phyloP scores from a whole-genome alignment of 495 filamentous ascomycete species.

The Talaromyces nanjingensis region DNA sequence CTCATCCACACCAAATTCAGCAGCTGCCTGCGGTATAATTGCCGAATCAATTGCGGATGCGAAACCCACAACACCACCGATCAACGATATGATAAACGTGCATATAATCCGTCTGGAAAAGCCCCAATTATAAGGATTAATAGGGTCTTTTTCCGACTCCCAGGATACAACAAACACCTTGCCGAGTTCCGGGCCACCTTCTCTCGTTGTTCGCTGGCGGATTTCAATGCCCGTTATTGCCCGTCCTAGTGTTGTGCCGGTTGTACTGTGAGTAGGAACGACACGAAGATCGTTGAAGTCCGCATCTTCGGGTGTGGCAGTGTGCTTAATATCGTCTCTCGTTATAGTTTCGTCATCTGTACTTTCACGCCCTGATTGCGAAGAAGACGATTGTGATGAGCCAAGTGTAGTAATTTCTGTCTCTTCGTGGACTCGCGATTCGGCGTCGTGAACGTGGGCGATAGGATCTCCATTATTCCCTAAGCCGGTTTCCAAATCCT shows the following conservation, averaged over 20 bases:
- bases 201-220: constrained; percentile 19
- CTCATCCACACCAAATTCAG: constrained; percentile 43
- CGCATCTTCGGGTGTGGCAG: background rate
- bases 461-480: background rate
- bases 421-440: background rate
- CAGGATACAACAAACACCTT: constrained; percentile 54
- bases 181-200: constrained; percentile 17
- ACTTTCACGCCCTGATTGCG: background rate
- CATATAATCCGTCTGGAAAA: constrained; percentile 29
- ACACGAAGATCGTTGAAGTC: constrained; percentile 7
- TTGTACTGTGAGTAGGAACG: constrained; percentile 16
- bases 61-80: constrained; percentile 44
- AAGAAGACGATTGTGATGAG: constrained; percentile 3
- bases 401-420: background rate
- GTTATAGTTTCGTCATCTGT: background rate
- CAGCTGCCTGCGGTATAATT: constrained; percentile 33
- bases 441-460: background rate
- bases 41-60: constrained; percentile 46
- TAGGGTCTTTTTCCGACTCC: constrained; percentile 43
- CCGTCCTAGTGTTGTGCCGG: constrained; percentile 23
- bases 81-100: constrained; percentile 43
- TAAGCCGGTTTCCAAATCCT: background rate
- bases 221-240: constrained; percentile 34
- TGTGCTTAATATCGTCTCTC: constrained; percentile 9
- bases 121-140: constrained; percentile 52